Percentiles rank a stretch among this genome's conserved stretches.
Evolutionary conservation across 2,329 filamentous ascomycete genomes (phyloP).

Genomic region (Gaeumannomyces tritici): DNA sequence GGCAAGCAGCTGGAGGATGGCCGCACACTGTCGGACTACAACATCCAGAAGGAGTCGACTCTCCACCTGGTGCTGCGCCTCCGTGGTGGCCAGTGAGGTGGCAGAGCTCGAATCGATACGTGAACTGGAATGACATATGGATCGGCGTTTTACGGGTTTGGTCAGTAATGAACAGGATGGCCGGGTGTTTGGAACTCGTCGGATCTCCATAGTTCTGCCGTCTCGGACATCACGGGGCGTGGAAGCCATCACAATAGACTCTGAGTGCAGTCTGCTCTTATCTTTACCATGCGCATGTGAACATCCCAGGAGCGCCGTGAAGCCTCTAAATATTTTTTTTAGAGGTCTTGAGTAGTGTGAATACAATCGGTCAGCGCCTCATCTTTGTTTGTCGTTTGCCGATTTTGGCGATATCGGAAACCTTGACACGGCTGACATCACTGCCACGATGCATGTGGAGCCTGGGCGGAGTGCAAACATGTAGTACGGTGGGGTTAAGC

Average conservation of each 20-base stretch:
- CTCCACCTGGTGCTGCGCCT: constrained; percentile 63
- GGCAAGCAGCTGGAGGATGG: constrained; percentile 68
- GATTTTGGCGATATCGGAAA: background rate
- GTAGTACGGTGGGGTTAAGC: no score
- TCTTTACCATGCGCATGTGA: background rate
- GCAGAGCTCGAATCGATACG: no score
- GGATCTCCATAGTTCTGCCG: background rate
- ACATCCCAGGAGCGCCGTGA: background rate
- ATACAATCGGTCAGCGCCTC: background rate
- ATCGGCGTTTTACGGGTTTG: constrained; percentile 2
- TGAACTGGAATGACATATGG: background rate
- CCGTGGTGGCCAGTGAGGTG: constrained; percentile 48
- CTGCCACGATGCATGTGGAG: background rate
- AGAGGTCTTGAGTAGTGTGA: background rate
- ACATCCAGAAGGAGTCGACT: constrained; percentile 74
- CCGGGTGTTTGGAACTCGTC: background rate
- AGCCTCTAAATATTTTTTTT: background rate
- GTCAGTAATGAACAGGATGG: constrained; percentile 1
- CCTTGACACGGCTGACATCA: background rate
- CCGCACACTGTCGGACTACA: constrained; percentile 76
- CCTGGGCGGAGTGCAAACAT: background rate
- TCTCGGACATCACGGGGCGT: background rate
- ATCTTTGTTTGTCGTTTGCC: background rate
- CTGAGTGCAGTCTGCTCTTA: background rate
- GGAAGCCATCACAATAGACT: background rate